Base-by-base conservation (phyloP, 345 rosid species). In the Moricandia moricandioides region DNA sequence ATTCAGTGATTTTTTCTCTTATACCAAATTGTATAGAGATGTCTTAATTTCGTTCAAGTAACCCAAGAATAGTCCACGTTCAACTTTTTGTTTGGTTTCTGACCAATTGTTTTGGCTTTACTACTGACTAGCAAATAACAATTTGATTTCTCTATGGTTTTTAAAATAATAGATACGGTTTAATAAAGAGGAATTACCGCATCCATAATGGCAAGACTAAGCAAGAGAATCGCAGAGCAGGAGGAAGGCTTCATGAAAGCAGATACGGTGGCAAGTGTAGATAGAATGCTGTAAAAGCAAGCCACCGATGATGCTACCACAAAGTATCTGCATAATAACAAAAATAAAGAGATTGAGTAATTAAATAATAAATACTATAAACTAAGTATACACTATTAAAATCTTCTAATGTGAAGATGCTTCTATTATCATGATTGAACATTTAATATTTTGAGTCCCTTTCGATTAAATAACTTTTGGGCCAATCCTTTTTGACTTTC, bases 281-380 rank as follows among this genome's bases (percentile, higher is more conserved):
- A 63, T 35, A 87, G 24, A 49, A 93, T 81, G 49, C 91, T 83
- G 81, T 91, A 89, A 0, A 91, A 40, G 79, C 92, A 79, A 39
- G 93, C 85, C 60, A 88, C 90, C 3, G 90, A 80, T 40, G 88
- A 40, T 64, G 98, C 96, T 29, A 79, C 84, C 39, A 87, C 83
- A 58, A 88, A 87, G 79, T 89, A 91, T 83, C 98, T 91, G 88
- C 84, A 79, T 21, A 62, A 39, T 18, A 18, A 52, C 30, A 33
- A 70, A 64, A 47, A n/a, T 4, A 31, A 34, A 29, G 7, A 16
- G 24, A 57, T 33, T 45, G 9, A 10, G 12, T 70, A 21, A 21
- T 21, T 21, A 21, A 21, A 21, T 55, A 64, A 21, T 58, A 11
- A 16, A 39, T 8, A 21, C 7, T 56, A 26, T 27, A 56, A 57